These are phyloP conservation scores for Tillandsia leiboldiana DNA, from an alignment of 176 grass and related monocot species.

Conservation along the genomic window DNA sequence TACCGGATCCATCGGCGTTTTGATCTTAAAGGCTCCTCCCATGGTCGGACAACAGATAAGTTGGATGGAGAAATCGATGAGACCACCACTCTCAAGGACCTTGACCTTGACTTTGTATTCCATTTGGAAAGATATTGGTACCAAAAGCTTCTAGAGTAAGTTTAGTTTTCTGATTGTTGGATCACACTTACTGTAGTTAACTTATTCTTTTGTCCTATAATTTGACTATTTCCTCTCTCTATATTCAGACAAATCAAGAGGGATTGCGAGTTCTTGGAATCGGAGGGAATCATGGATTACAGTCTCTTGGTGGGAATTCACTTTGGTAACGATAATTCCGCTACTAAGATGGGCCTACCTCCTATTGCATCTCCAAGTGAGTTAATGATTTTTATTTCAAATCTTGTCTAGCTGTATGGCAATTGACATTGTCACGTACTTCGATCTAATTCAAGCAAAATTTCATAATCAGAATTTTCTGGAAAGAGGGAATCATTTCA, in stretches of 20 bases:
- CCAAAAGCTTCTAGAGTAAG: constrained; percentile 51
- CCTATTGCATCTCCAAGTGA: constrained; percentile 69
- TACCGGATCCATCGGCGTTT: constrained; percentile 62
- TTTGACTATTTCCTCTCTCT: not conserved
- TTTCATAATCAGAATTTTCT: constrained; percentile 36
- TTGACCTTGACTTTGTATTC: constrained; percentile 59
- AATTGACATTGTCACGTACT: not conserved
- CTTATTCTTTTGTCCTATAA: not conserved
- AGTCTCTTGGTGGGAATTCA: constrained; percentile 63
- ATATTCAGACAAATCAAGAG: constrained; percentile 52
- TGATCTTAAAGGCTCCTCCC: constrained; percentile 70
- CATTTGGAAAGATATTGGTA: constrained; percentile 48
- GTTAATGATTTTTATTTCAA: constrained; percentile 13
- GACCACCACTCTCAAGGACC: constrained; percentile 59
- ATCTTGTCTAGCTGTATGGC: constrained; percentile 10
- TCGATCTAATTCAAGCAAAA: constrained; percentile 16
- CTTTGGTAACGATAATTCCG: constrained; percentile 49
- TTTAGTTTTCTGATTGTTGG: not conserved
- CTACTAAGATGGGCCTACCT: constrained; percentile 43
- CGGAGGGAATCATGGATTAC: constrained; percentile 75
- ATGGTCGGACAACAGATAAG: constrained; percentile 53
- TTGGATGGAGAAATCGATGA: constrained; percentile 41
- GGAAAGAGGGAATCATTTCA: constrained; percentile 56
- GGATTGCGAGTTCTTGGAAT: constrained; percentile 59
- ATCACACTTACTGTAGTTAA: not conserved